Evolutionary conservation across 805 yeast genomes (phyloP), one percentile per base, ranked within the genome.

Genomic region (Metschnikowia bowlesiae): DNA sequence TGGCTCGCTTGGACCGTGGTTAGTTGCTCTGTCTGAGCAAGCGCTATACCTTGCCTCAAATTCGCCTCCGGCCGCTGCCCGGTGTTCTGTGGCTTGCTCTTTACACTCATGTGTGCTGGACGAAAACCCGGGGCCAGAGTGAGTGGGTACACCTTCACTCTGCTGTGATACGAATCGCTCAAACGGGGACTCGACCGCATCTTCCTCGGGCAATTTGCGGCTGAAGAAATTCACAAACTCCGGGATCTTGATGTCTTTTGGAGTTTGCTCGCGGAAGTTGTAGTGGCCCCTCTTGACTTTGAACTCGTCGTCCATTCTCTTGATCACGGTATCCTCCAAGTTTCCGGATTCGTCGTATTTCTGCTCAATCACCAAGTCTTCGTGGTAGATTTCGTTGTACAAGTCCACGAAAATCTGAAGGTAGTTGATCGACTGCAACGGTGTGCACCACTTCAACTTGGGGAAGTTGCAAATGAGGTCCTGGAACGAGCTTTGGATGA

Each of bases 361-460:
- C 7, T 48, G 39, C 40, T 50, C 58, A 16, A 56, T 48, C 6
- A 53, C 41, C 7, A 54, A 49, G 8, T 53, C 53, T 28, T 53
- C 54, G 8, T 41, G 51, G 44, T 56, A 56, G 3, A 56, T 43
- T n/a, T 42, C 53, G 44, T 54, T 56, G 47, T 46, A 56, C 33
- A 54, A 48, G 28, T 54, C 60, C 31, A 56, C 48, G 28, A 56
- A 53, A 11, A 47, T 48, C 46, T 56, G 58, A n/a, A 53, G 56
- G 47, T 56, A 53, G 34, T 53, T 55, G 18, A 53, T 46, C 2
- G 57, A 46, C 40, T 54, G 56, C n/a, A 51, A 47, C 16, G 48
- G 32, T 8, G 60, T 54, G 43, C 56, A 54, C 58, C 58, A 54
- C 30, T 47, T 39, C 36, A 49, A 48, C 11, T 32, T 47, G 18